Evolutionary conservation across 2,329 filamentous ascomycete genomes (phyloP).

Genomic region (Fusarium sambucinum): DNA sequence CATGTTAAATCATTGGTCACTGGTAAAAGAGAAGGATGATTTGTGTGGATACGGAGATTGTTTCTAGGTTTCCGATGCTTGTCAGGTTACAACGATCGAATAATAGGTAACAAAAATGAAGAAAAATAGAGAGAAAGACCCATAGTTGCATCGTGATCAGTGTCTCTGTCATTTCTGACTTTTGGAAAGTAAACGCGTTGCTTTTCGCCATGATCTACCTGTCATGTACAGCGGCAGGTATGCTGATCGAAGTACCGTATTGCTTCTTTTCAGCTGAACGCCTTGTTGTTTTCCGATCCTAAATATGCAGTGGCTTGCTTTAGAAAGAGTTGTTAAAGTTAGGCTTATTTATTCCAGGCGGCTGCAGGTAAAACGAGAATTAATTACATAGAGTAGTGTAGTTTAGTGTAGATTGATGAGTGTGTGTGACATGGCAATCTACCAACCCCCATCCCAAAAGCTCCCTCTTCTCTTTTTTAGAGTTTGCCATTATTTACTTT

Average conservation of each 20-base stretch:
- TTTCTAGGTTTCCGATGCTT: slow-evolving; percentile 29
- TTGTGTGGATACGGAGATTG: slow-evolving; percentile 26
- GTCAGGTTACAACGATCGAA: slow-evolving; percentile 20
- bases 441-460: not conserved
- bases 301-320: slow-evolving; percentile 24
- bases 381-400: not conserved
- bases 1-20: slow-evolving; percentile 31
- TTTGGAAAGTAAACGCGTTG: not conserved
- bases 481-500: slow-evolving; percentile 38
- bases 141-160: slow-evolving; percentile 23
- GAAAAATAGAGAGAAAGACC: not conserved
- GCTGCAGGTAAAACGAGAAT: not conserved
- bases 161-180: slow-evolving; percentile 22
- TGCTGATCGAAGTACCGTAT: not conserved
- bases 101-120: not conserved
- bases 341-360: slow-evolving; percentile 11
- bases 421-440: slow-evolving; percentile 19
- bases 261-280: slow-evolving; percentile 14
- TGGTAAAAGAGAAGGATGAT: slow-evolving; percentile 28
- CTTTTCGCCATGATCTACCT: slow-evolving; percentile 1
- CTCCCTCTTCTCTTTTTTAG: not conserved
- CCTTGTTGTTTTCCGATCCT: slow-evolving; percentile 8
- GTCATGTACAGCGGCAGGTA: not conserved
- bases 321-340: not conserved
- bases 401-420: slow-evolving; percentile 25